These are phyloP conservation scores for Zygnema cylindricum DNA, from an alignment of 139 green algal genomes.

Conservation along the genomic window DNA sequence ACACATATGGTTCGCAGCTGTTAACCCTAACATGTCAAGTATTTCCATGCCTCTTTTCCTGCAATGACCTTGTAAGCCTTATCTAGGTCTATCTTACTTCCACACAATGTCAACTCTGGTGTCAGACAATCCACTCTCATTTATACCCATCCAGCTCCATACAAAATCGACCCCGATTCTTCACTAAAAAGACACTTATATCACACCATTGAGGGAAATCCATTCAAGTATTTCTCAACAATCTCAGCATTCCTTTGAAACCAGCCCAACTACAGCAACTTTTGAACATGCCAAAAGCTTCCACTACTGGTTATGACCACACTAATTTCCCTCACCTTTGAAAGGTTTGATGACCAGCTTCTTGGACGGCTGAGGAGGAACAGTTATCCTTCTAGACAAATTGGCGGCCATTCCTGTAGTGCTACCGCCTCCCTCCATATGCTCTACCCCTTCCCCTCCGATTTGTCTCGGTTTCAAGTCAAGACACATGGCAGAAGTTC, in stretches of 20 bases:
- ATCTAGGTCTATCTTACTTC: too few relatives aligned
- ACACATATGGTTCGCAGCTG: too few relatives aligned
- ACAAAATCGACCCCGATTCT: neutral
- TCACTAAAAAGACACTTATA: neutral
- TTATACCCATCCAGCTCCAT: neutral
- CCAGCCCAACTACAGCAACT: neutral
- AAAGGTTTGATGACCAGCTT: slow-evolving; percentile 55
- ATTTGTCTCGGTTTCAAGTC: neutral
- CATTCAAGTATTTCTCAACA: neutral
- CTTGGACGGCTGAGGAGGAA: slow-evolving; percentile 18
- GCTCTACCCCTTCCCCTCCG: neutral
- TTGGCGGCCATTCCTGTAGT: slow-evolving; percentile 13
- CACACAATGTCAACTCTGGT: too few relatives aligned
- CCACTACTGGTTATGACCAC: too few relatives aligned
- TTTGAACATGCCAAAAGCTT: neutral
- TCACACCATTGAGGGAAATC: neutral
- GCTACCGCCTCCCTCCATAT: neutral
- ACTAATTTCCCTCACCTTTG: slow-evolving; percentile 47
- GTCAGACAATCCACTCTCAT: too few relatives aligned
- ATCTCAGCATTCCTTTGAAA: neutral
- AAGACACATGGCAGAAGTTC: neutral
- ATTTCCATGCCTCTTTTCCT: too few relatives aligned
- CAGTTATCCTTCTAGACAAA: slow-evolving; percentile 14
- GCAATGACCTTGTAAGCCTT: too few relatives aligned
- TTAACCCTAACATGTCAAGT: too few relatives aligned